Evolutionary conservation across 192 early-diverging fungal genomes (phyloP).

Genomic region (Podila epicladia): DNA sequence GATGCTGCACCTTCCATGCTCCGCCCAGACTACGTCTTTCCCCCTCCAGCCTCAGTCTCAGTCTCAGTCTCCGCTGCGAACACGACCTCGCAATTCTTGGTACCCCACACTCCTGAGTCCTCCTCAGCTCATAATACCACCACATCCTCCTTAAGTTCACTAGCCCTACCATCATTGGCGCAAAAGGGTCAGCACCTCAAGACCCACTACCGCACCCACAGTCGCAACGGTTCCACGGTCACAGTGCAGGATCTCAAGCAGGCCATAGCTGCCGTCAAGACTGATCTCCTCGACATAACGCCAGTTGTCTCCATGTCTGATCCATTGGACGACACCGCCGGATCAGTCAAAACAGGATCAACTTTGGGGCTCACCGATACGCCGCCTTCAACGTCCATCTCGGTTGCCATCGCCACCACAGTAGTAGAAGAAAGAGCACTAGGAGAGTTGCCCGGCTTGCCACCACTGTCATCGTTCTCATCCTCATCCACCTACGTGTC

Average conservation of each 20-base stretch:
- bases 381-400: too few species aligned
- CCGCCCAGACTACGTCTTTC: conserved; percentile 50
- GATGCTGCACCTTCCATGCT: conserved; percentile 21
- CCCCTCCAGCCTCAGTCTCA: conserved; percentile 17
- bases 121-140: background rate
- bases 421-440: background rate
- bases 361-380: too few species aligned
- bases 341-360: background rate
- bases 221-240: conserved; percentile 46
- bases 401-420: background rate
- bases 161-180: background rate
- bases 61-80: background rate
- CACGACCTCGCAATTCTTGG: background rate
- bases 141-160: conserved; percentile 3
- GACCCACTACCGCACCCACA: conserved; percentile 50
- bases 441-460: background rate
- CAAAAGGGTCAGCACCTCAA: conserved; percentile 35
- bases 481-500: conserved; percentile 1
- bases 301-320: conserved; percentile 4
- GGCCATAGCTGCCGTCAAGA: conserved; percentile 46
- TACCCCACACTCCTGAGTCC: background rate
- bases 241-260: conserved; percentile 48
- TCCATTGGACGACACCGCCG: background rate
- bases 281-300: conserved; percentile 19
- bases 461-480: conserved; percentile 6